These are phyloP conservation scores for Ordospora colligata DNA, from an alignment of 371 early-diverging fungal genomes.

Conservation along the genomic window DNA sequence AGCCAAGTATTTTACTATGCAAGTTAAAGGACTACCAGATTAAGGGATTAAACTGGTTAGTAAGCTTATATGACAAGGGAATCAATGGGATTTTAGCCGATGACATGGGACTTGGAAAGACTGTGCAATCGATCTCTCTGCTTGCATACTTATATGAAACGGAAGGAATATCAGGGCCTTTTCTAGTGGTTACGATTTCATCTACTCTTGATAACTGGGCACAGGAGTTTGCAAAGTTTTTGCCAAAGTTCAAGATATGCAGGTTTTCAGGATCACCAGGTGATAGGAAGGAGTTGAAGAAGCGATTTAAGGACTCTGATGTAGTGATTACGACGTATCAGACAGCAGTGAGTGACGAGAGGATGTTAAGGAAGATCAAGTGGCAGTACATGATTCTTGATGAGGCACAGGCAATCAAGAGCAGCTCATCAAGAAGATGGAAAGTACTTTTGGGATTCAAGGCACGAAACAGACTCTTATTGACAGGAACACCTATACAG, in stretches of 20 bases:
- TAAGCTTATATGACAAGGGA: constrained; percentile 81
- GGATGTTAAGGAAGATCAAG: constrained; percentile 73
- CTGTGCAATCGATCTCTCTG: constrained; percentile 88
- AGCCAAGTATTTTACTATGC: constrained; percentile 76
- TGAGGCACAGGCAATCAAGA: constrained; percentile 93
- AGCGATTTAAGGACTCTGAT: constrained; percentile 59
- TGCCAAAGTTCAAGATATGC: constrained; percentile 72
- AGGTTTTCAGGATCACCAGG: constrained; percentile 82
- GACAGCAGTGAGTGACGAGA: constrained; percentile 73
- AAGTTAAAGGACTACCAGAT: constrained; percentile 79
- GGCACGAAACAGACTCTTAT: constrained; percentile 75
- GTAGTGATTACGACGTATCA: constrained; percentile 86
- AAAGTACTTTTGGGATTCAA: constrained; percentile 78
- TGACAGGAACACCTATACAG: constrained; percentile 92
- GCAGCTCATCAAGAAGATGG: constrained; percentile 76
- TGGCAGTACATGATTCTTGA: constrained; percentile 96
- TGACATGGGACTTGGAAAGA: constrained; percentile 93
- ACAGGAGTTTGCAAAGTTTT: constrained; percentile 78
- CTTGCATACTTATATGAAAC: constrained; percentile 68
- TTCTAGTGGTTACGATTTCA: constrained; percentile 82
- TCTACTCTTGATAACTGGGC: constrained; percentile 93
- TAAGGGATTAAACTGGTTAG: constrained; percentile 94
- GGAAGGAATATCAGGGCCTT: constrained; percentile 83
- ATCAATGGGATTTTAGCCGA: constrained; percentile 92
- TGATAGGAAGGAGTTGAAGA: constrained; percentile 75